phyloP scores from a whole-genome alignment of 768 basidiomycete genomes.

The Lactifluus volemus region DNA sequence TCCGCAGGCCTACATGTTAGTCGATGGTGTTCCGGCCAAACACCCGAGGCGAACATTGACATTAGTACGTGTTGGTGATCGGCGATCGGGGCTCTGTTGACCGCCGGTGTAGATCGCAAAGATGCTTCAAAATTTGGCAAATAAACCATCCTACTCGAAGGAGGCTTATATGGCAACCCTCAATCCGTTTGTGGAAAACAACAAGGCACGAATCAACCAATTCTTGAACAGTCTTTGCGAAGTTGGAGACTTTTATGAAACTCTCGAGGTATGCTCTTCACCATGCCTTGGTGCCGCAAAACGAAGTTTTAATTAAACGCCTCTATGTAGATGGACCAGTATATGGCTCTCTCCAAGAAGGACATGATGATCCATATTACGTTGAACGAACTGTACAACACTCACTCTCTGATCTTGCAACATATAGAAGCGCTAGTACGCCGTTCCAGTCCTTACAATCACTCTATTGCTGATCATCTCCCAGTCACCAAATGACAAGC shows the following conservation, averaged over 20 bases:
- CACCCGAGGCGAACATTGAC: constrained; percentile 95
- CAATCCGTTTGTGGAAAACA: constrained; percentile 98
- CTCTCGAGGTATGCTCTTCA: constrained; percentile 62
- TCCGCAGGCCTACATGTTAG: constrained; percentile 99
- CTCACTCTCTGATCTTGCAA: constrained; percentile 89
- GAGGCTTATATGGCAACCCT: constrained; percentile 98
- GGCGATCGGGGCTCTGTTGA: neutral
- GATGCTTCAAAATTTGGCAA: constrained; percentile 98
- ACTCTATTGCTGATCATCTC: neutral
- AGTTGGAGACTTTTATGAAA: constrained; percentile 98
- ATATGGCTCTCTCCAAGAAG: constrained; percentile 99
- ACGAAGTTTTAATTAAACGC: neutral
- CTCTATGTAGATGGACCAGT: constrained; percentile 91
- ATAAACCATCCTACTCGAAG: constrained; percentile 97
- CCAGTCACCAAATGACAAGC: constrained; percentile 95
- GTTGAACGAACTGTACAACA: constrained; percentile 97
- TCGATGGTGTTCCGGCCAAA: constrained; percentile 95
- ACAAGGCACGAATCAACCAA: constrained; percentile 95
- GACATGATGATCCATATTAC: constrained; percentile 98
- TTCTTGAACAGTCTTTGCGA: constrained; percentile 97
- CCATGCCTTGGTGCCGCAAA: neutral
- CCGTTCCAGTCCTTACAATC: neutral
- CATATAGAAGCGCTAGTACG: constrained; percentile 91
- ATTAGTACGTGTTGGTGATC: constrained; percentile 37
- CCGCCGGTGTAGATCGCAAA: constrained; percentile 73